Conservation (phyloP, 768 basidiomycete species). For the Sarcodon sp. region DNA sequence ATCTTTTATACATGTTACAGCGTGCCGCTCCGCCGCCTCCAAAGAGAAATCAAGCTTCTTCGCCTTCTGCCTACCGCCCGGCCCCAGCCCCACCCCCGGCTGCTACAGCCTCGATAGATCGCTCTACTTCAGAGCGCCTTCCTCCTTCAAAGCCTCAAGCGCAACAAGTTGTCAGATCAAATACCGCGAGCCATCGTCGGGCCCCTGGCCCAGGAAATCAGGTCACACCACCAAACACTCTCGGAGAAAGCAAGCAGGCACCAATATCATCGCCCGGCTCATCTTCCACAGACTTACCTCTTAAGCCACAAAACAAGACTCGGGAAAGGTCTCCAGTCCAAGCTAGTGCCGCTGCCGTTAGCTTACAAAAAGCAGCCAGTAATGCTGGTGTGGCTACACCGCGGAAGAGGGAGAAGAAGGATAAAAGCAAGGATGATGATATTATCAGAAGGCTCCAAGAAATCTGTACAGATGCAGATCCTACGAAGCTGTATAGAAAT, state of each 20-base stretch:
- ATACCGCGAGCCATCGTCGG: constrained; percentile 54
- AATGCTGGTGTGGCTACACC: constrained; percentile 51
- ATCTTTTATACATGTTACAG: not conserved
- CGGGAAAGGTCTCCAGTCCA: not conserved
- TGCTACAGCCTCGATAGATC: constrained; percentile 62
- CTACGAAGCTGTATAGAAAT: constrained; percentile 84
- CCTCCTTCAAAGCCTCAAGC: constrained; percentile 35
- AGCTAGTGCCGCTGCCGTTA: not conserved
- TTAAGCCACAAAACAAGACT: not conserved
- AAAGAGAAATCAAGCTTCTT: not conserved
- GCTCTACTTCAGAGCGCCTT: constrained; percentile 76
- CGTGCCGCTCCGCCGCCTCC: constrained; percentile 1
- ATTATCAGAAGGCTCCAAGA: constrained; percentile 87
- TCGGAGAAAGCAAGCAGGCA: not conserved
- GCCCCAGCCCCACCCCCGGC: constrained; percentile 61
- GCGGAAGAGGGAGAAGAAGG: constrained; percentile 79
- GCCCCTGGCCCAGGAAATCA: constrained; percentile 17
- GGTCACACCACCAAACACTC: not conserved
- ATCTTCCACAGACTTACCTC: constrained; percentile 38
- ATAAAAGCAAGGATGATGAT: constrained; percentile 73
- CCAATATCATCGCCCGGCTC: constrained; percentile 23
- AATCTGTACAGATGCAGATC: constrained; percentile 97
- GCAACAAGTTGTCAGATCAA: constrained; percentile 39
- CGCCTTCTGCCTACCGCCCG: constrained; percentile 55
- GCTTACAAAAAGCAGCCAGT: not conserved